Conservation (phyloP, 1,284 basidiomycete species). For the Marasmius sp. region DNA sequence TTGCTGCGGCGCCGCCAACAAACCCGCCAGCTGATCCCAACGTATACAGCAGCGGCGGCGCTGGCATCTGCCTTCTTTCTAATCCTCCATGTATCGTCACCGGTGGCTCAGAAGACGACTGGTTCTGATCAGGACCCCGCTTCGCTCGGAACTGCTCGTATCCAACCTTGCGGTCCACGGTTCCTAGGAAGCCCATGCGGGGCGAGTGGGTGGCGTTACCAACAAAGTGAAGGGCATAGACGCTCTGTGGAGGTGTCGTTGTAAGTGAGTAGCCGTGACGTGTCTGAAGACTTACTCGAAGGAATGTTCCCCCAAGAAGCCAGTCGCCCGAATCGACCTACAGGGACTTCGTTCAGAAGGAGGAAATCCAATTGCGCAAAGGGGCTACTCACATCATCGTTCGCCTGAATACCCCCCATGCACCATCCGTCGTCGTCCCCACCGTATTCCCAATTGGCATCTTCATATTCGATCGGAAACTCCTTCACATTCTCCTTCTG, state of each 20-base stretch:
- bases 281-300: slow-evolving; percentile 40
- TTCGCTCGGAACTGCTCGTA: slow-evolving; percentile 38
- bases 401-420: slow-evolving; percentile 56
- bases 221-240: slow-evolving; percentile 50
- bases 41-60: slow-evolving; percentile 9
- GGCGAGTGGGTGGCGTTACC: slow-evolving; percentile 42
- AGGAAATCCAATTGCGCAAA: not conserved
- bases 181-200: slow-evolving; percentile 45
- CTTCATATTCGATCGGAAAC: slow-evolving; percentile 50
- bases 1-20: slow-evolving; percentile 14
- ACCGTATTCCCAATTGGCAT: slow-evolving; percentile 50
- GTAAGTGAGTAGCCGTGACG: not conserved
- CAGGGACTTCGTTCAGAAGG: not conserved
- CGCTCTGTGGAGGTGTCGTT: slow-evolving; percentile 38
- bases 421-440: slow-evolving; percentile 48
- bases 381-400: slow-evolving; percentile 40
- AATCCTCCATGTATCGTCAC: slow-evolving; percentile 15
- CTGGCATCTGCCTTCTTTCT: not conserved
- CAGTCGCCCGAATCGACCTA: slow-evolving; percentile 65
- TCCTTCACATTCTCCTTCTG: slow-evolving; percentile 34
- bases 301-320: slow-evolving; percentile 58
- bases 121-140: slow-evolving; percentile 44
- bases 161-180: slow-evolving; percentile 41
- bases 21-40: slow-evolving; percentile 16
- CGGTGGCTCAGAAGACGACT: slow-evolving; percentile 19